Evolutionary conservation across 768 basidiomycete species (phyloP).

Genomic region (Mrakia gelida): DNA sequence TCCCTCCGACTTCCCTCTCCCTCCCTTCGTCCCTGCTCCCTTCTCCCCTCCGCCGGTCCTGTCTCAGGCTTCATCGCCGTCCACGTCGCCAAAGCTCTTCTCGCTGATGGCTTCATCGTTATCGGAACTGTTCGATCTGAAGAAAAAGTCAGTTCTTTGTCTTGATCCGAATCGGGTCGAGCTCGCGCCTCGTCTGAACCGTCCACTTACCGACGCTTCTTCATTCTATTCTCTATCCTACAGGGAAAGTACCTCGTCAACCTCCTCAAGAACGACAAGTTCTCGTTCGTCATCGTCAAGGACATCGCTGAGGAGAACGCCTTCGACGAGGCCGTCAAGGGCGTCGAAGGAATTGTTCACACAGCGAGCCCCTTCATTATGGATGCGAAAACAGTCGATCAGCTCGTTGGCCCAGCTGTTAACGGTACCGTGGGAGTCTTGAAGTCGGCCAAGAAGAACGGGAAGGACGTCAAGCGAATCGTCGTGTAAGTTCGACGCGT

Average conservation of each 20-base stretch:
- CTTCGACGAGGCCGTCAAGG: slow-evolving; percentile 74
- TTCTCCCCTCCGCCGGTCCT: neutral
- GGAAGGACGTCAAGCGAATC: slow-evolving; percentile 57
- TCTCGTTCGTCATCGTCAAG: slow-evolving; percentile 63
- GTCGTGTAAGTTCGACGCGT: slow-evolving; percentile 42
- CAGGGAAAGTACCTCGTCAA: slow-evolving; percentile 54
- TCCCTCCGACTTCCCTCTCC: neutral
- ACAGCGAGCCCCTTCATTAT: slow-evolving; percentile 32
- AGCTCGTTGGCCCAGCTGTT: slow-evolving; percentile 66
- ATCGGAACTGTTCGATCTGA: slow-evolving; percentile 63
- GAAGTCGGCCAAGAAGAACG: slow-evolving; percentile 17
- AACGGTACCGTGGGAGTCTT: slow-evolving; percentile 64
- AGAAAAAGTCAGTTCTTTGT: slow-evolving; percentile 47
- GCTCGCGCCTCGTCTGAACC: no score
- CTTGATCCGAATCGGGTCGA: no score
- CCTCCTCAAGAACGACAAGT: slow-evolving; percentile 53
- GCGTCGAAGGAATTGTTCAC: slow-evolving; percentile 59
- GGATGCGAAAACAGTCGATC: slow-evolving; percentile 41
- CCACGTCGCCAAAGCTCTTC: slow-evolving; percentile 56
- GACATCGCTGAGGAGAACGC: slow-evolving; percentile 62
- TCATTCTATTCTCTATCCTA: no score
- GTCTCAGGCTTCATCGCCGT: slow-evolving; percentile 54
- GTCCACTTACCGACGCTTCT: neutral
- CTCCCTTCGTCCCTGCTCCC: no score
- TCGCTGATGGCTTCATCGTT: slow-evolving; percentile 60